These are phyloP conservation scores for Lycium ferocissimum DNA, from an alignment of 257 asterid species.

Conservation along the genomic window DNA sequence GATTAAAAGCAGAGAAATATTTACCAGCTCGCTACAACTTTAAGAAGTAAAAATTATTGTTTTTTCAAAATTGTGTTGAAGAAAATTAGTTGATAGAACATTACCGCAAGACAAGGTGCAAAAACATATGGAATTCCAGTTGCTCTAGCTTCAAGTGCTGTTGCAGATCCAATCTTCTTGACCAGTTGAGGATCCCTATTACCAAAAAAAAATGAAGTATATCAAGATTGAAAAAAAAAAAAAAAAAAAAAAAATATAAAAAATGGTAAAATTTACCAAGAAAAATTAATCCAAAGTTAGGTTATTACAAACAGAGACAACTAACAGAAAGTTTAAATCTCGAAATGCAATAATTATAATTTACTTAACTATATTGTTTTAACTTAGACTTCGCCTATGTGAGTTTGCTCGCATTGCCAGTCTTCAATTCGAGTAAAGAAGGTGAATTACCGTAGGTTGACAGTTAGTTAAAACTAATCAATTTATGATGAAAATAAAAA, in stretches of 20 bases:
- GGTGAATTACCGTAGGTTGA: too few species aligned
- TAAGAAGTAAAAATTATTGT: not conserved
- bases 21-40: not conserved
- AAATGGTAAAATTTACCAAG: not conserved
- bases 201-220: not conserved
- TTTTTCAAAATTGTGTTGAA: too few species aligned
- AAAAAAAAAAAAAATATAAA: not conserved
- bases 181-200: slow-evolving; percentile 38
- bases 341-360: not conserved
- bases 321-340: not conserved
- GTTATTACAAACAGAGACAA: not conserved
- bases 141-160: slow-evolving; percentile 41
- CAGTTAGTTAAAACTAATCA: not conserved
- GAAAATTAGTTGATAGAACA: not conserved
- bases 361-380: too few species aligned
- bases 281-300: not conserved
- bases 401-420: too few species aligned
- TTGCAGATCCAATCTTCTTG: slow-evolving; percentile 39
- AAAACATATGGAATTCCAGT: slow-evolving; percentile 39
- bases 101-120: slow-evolving; percentile 41
- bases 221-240: not conserved
- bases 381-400: too few species aligned
- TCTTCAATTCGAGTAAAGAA: too few species aligned
- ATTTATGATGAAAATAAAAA: not conserved
- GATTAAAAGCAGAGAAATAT: not conserved